These are phyloP conservation scores for Aspergillus fumigatiaffinis DNA, from an alignment of 2,329 filamentous ascomycete species.

Conservation along the genomic window DNA sequence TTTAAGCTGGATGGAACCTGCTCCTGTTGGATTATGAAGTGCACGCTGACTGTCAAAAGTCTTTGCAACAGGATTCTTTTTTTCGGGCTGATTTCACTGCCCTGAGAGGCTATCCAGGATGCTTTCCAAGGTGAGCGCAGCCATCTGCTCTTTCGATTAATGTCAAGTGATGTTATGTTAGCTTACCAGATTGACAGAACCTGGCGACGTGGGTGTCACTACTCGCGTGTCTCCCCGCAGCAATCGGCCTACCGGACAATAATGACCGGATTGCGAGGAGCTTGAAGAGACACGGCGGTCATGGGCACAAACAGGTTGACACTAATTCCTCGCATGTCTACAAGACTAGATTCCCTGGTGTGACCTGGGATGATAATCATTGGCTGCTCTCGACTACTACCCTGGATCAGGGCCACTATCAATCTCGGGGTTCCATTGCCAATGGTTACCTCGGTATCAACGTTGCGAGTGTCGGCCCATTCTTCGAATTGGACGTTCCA, in stretches of 20 bases:
- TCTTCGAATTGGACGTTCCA: constrained; percentile 56
- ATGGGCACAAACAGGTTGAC: constrained; percentile 4
- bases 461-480: constrained; percentile 59
- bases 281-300: constrained; percentile 16
- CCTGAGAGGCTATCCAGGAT: constrained; percentile 6
- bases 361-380: constrained; percentile 57
- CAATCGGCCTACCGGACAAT: background rate
- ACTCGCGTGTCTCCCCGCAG: constrained; percentile 6
- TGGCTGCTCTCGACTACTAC: constrained; percentile 54
- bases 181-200: constrained; percentile 1
- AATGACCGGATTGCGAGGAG: constrained; percentile 17
- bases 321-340: constrained; percentile 34
- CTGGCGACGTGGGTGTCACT: constrained; percentile 5
- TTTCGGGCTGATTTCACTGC: background rate
- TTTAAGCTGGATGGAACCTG: background rate
- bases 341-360: constrained; percentile 48
- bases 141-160: background rate
- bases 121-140: constrained; percentile 9
- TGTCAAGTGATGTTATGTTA: background rate
- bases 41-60: background rate
- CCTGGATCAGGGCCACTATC: constrained; percentile 56
- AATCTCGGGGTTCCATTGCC: constrained; percentile 57
- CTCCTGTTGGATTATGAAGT: background rate
- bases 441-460: constrained; percentile 65
- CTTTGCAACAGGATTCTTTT: background rate